A percentile compares a stretch with the other conserved stretches of the same genome.
phyloP scores from a whole-genome alignment of 1,284 basidiomycete species.

The Pseudozyma sp. region DNA sequence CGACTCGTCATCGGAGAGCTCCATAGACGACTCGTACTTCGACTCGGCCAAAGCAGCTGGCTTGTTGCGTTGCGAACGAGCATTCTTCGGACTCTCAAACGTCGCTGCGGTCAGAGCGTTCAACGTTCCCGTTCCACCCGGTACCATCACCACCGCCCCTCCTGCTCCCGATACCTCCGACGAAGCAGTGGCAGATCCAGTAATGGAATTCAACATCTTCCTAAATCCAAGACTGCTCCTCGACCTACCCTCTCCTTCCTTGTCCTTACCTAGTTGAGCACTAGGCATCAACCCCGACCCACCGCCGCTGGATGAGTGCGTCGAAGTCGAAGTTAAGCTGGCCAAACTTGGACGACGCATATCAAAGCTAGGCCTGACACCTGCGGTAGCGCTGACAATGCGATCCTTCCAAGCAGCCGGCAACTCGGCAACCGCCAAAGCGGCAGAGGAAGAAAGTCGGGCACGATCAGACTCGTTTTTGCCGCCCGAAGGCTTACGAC shows the following conservation, averaged over 20 bases:
- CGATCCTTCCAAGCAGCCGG: conserved; percentile 42
- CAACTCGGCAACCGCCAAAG: conserved; percentile 22
- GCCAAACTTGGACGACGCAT: conserved; percentile 28
- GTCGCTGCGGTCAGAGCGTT: conserved; percentile 23
- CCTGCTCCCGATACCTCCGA: not conserved
- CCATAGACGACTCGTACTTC: conserved; percentile 24
- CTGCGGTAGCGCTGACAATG: conserved; percentile 1
- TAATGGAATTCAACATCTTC: conserved; percentile 29
- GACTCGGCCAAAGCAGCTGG: not conserved
- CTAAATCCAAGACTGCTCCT: conserved; percentile 26
- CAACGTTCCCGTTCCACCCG: conserved; percentile 1
- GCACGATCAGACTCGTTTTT: conserved; percentile 3
- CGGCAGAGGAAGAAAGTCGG: conserved; percentile 1
- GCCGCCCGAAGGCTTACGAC: conserved; percentile 15
- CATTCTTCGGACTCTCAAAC: conserved; percentile 13
- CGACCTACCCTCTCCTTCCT: conserved; percentile 1
- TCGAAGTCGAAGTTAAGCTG: conserved; percentile 1
- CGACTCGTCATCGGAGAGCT: conserved; percentile 15
- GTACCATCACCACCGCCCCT: not conserved
- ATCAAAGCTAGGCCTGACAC: conserved; percentile 17
- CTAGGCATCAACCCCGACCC: not conserved
- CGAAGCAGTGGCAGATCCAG: not conserved
- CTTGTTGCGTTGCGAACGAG: too few relatives aligned
- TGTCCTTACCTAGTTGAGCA: not conserved
- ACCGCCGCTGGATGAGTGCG: not conserved